A percentile compares a stretch with the other conserved stretches of the same genome.
Evolutionary conservation across 495 filamentous ascomycete genomes (phyloP).

Genomic region (Elasticomyces elasticus): DNA sequence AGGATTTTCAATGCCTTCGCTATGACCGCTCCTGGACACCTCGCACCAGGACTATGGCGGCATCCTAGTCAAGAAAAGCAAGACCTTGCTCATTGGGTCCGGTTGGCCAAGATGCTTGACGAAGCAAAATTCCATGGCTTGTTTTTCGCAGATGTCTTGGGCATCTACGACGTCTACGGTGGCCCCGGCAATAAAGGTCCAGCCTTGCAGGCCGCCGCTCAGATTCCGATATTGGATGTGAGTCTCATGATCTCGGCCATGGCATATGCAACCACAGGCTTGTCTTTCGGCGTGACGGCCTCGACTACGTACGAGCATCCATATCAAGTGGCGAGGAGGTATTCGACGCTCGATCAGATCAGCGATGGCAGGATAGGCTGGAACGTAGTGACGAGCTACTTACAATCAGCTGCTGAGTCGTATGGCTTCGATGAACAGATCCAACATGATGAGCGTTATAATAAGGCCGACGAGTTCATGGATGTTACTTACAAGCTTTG

Average conservation of each 20-base stretch:
- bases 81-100: slow-evolving; percentile 48
- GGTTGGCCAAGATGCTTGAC: slow-evolving; percentile 48
- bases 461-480: slow-evolving; percentile 56
- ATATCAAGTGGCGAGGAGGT: slow-evolving; percentile 51
- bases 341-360: slow-evolving; percentile 56
- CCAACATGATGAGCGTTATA: slow-evolving; percentile 59
- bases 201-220: slow-evolving; percentile 49
- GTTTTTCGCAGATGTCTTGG: slow-evolving; percentile 50
- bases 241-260: slow-evolving; percentile 27
- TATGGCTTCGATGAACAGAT: slow-evolving; percentile 43
- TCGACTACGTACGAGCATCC: slow-evolving; percentile 56
- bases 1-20: slow-evolving; percentile 59
- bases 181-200: slow-evolving; percentile 35
- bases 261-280: slow-evolving; percentile 35
- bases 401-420: slow-evolving; percentile 54
- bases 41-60: slow-evolving; percentile 37
- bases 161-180: slow-evolving; percentile 59
- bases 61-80: slow-evolving; percentile 46
- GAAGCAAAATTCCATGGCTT: slow-evolving; percentile 52
- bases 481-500: slow-evolving; percentile 58
- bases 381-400: slow-evolving; percentile 59
- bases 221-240: slow-evolving; percentile 54
- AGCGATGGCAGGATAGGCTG: slow-evolving; percentile 53
- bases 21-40: slow-evolving; percentile 52
- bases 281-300: slow-evolving; percentile 58